These are phyloP conservation scores for Mycena vulgaris DNA, from an alignment of 768 basidiomycete genomes.

Conservation along the genomic window DNA sequence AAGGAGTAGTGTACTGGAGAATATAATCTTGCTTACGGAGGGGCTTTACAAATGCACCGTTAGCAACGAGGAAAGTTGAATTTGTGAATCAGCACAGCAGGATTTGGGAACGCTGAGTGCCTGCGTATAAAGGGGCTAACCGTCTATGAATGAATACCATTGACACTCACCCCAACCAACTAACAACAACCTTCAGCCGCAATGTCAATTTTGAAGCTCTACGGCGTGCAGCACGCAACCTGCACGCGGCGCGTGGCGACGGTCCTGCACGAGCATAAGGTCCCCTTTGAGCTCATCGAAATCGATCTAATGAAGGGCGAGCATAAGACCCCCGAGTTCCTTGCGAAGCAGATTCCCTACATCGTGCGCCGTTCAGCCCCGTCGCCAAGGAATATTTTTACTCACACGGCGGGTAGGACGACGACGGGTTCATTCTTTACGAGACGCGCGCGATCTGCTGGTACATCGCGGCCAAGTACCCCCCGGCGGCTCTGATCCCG, in stretches of 20 bases:
- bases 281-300: slow-evolving; percentile 36
- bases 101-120: no score
- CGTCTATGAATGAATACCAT: no score
- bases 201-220: slow-evolving; percentile 31
- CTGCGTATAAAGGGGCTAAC: no score
- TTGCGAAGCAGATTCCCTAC: slow-evolving; percentile 55
- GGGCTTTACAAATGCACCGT: no score
- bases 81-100: no score
- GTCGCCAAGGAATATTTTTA: no score
- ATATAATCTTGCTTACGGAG: no score
- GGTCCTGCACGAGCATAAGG: slow-evolving; percentile 26
- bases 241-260: slow-evolving; percentile 32
- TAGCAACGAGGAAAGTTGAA: no score
- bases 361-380: no score
- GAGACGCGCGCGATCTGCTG: slow-evolving; percentile 49
- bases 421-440: slow-evolving; percentile 49
- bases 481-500: slow-evolving; percentile 34
- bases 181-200: no score
- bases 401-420: background rate
- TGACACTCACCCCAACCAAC: no score
- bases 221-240: slow-evolving; percentile 22
- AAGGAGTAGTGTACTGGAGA: no score
- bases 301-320: slow-evolving; percentile 47
- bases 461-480: slow-evolving; percentile 42
- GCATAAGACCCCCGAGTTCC: slow-evolving; percentile 53